A percentile compares a stretch with the other conserved stretches of the same genome.
phyloP scores from a whole-genome alignment of 78 protist genomes.

The Dictyostelium citrinum region DNA sequence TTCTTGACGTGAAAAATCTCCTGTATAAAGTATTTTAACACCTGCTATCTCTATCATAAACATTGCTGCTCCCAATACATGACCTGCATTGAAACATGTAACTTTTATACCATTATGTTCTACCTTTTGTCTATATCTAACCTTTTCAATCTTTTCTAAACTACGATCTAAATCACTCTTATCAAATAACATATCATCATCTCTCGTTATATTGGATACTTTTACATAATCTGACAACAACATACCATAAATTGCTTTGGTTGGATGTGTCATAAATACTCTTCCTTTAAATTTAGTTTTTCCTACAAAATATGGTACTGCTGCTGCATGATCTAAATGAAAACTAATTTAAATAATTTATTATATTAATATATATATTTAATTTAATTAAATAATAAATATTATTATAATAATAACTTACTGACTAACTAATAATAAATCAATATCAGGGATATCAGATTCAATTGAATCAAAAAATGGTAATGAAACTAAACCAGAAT shows the following conservation, averaged over 20 bases:
- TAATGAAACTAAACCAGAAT: slow-evolving; percentile 82
- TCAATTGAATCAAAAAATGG: slow-evolving; percentile 94
- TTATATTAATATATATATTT: too few relatives aligned
- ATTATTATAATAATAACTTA: slow-evolving; percentile 1
- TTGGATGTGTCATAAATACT: slow-evolving; percentile 98
- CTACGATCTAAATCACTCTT: slow-evolving; percentile 82
- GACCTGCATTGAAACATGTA: slow-evolving; percentile 95
- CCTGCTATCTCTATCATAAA: slow-evolving; percentile 96
- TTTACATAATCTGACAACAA: slow-evolving; percentile 88
- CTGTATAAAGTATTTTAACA: slow-evolving; percentile 94
- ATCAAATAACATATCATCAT: slow-evolving; percentile 77
- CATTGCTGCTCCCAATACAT: slow-evolving; percentile 99
- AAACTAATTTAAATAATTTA: slow-evolving; percentile 69
- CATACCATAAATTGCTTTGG: slow-evolving; percentile 91
- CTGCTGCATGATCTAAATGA: slow-evolving; percentile 96
- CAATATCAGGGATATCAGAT: slow-evolving; percentile 69
- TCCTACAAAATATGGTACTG: slow-evolving; percentile 90
- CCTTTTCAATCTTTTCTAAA: slow-evolving; percentile 69
- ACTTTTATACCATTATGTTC: slow-evolving; percentile 81
- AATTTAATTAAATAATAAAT: neutral
- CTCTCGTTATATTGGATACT: slow-evolving; percentile 30
- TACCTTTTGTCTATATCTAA: slow-evolving; percentile 88
- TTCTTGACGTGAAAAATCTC: slow-evolving; percentile 95
- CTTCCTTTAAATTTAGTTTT: slow-evolving; percentile 93
- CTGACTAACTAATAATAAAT: slow-evolving; percentile 95